Conservation (phyloP, 2,329 filamentous ascomycete species). For the Dactylella cylindrospora region DNA sequence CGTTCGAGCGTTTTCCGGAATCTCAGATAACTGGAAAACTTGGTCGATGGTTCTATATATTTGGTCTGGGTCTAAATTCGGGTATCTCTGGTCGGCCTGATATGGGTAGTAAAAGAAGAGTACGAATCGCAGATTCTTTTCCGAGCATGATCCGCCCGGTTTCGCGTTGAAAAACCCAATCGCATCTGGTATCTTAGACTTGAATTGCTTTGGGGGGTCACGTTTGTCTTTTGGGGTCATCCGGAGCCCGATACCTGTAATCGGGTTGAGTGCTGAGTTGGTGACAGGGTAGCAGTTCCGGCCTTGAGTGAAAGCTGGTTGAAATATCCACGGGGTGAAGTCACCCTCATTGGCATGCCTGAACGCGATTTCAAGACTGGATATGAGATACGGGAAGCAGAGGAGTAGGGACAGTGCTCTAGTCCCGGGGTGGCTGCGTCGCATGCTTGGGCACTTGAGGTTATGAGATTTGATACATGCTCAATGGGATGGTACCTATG, state of each 20-base stretch:
- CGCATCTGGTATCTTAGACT: conserved; percentile 8
- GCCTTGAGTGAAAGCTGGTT: conserved; percentile 2
- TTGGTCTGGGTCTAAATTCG: too few species aligned
- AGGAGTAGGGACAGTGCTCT: too few species aligned
- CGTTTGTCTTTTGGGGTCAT: neutral
- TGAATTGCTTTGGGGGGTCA: neutral
- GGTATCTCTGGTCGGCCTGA: too few species aligned
- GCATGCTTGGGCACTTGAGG: too few species aligned
- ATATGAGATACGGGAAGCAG: too few species aligned
- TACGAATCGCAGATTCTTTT: conserved; percentile 9
- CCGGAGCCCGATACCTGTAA: conserved; percentile 2
- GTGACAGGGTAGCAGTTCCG: neutral
- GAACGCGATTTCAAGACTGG: conserved; percentile 5
- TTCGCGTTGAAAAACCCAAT: conserved; percentile 8
- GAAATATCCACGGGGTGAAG: neutral
- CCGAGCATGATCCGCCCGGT: neutral
- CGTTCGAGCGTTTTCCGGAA: neutral
- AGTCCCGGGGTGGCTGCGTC: too few species aligned
- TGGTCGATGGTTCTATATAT: conserved; percentile 2
- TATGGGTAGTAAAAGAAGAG: conserved; percentile 7
- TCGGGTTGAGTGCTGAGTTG: neutral
- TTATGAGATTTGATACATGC: too few species aligned
- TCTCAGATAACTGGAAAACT: neutral
- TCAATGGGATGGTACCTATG: too few species aligned
- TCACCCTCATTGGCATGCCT: neutral